These are phyloP conservation scores for Xylaria sp. DNA, from an alignment of 2,329 filamentous ascomycete species.

Conservation along the genomic window DNA sequence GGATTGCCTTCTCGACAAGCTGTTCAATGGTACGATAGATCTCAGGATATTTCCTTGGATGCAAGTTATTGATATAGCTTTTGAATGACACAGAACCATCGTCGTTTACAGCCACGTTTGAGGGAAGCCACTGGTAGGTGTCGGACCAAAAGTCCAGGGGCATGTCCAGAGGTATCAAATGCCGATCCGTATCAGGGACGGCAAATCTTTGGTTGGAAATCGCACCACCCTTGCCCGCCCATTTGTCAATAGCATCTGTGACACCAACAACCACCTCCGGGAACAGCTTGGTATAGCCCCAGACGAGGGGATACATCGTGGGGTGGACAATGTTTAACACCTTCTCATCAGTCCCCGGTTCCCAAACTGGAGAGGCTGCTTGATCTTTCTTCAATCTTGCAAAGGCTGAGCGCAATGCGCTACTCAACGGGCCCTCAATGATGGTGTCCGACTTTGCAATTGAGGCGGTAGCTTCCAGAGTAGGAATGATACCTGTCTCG, in stretches of 20 bases:
- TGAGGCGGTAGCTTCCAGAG: conserved; percentile 39
- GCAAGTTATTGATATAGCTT: conserved; percentile 44
- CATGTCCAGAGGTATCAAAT: too few relatives aligned
- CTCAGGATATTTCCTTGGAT: conserved; percentile 32
- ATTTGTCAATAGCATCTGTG: conserved; percentile 24
- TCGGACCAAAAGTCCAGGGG: conserved; percentile 27
- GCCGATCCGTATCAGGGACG: too few relatives aligned
- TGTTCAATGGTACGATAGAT: conserved; percentile 36
- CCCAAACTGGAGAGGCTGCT: conserved; percentile 45
- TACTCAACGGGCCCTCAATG: conserved; percentile 31
- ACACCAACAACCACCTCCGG: conserved; percentile 29
- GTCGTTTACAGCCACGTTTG: conserved; percentile 32
- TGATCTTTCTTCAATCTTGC: conserved; percentile 41
- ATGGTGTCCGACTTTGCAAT: conserved; percentile 50
- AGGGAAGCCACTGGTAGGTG: conserved; percentile 42
- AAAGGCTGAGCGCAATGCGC: conserved; percentile 37
- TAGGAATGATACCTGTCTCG: conserved; percentile 36
- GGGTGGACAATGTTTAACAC: conserved; percentile 57
- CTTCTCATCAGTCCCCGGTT: conserved; percentile 47
- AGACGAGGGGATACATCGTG: conserved; percentile 53
- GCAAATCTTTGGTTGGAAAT: background rate
- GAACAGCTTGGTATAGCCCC: conserved; percentile 38
- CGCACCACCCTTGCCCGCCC: conserved; percentile 27
- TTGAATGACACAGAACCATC: conserved; percentile 32
- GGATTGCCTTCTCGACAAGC: conserved; percentile 35